Evolutionary conservation across 225 moss, liverwort and hornwort genomes (phyloP).

Genomic region (Physcomitrellopsis africana): DNA sequence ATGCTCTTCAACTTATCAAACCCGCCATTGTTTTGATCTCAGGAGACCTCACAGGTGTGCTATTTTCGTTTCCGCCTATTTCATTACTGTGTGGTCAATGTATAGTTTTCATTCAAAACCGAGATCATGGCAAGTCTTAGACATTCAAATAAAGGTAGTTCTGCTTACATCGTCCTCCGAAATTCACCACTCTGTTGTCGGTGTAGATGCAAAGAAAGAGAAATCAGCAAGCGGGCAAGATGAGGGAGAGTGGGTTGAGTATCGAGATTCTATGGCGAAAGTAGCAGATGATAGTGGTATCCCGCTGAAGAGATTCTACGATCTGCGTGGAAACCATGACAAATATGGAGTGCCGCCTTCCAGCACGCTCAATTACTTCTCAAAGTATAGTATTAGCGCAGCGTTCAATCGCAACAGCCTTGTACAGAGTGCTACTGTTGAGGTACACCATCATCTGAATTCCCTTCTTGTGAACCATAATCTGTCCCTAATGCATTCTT

Average conservation of each 20-base stretch:
- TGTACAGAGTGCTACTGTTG: conserved; percentile 84
- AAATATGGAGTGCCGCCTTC: conserved; percentile 82
- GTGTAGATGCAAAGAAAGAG: conserved; percentile 82
- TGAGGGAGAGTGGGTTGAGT: conserved; percentile 89
- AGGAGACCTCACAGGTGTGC: conserved; percentile 84
- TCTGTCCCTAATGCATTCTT: neutral
- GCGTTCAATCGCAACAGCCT: conserved; percentile 69
- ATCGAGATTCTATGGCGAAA: conserved; percentile 56
- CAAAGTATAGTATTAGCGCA: conserved; percentile 78
- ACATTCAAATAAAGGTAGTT: neutral
- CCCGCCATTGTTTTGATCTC: conserved; percentile 81
- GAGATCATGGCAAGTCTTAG: neutral
- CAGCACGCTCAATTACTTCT: conserved; percentile 71
- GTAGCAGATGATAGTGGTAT: conserved; percentile 74
- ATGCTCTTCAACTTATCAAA: conserved; percentile 58
- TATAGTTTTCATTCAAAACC: neutral
- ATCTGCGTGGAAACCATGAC: conserved; percentile 92
- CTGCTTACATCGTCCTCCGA: conserved; percentile 12
- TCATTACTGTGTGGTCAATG: neutral
- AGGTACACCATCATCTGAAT: conserved; percentile 47
- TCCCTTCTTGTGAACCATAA: neutral
- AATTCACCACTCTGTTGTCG: conserved; percentile 21
- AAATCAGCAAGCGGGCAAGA: conserved; percentile 67
- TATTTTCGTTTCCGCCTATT: neutral
- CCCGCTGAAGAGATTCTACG: conserved; percentile 57